These are phyloP conservation scores for Carallia brachiata DNA, from an alignment of 345 rosid species.

Conservation along the genomic window DNA sequence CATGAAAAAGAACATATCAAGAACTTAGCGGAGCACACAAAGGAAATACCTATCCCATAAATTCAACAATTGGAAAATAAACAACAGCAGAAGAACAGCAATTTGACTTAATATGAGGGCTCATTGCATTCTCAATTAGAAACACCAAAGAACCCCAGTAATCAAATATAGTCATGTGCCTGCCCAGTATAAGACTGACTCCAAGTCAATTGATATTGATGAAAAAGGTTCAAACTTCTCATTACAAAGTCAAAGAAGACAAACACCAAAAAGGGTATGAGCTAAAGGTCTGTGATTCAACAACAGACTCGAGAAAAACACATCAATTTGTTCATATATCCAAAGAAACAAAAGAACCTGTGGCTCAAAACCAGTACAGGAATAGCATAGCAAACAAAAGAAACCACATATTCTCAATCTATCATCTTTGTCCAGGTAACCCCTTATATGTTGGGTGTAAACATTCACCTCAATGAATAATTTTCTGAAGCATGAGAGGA, in stretches of 20 bases:
- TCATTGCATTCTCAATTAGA: conserved; percentile 7
- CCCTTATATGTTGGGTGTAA: conserved; percentile 18
- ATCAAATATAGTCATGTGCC: conserved; percentile 13
- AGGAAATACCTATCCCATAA: conserved; percentile 8
- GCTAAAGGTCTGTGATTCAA: conserved; percentile 11
- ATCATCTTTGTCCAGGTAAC: conserved; percentile 20
- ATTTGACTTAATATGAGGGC: conserved; percentile 22
- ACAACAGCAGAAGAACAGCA: conserved; percentile 7
- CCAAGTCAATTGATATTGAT: conserved; percentile 16
- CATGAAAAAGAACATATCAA: not conserved
- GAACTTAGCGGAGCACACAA: not conserved
- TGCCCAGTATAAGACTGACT: conserved; percentile 25
- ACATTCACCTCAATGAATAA: conserved; percentile 20
- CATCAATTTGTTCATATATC: conserved; percentile 14
- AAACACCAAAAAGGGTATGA: conserved; percentile 6
- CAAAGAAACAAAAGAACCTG: conserved; percentile 12
- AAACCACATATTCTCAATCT: conserved; percentile 21
- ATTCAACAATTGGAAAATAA: conserved; percentile 14
- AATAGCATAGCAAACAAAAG: conserved; percentile 25
- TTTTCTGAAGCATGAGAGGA: conserved; percentile 9
- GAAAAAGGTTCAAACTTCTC: conserved; percentile 20
- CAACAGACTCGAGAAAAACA: conserved; percentile 14
- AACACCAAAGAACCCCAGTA: conserved; percentile 5
- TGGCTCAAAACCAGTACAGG: conserved; percentile 25
- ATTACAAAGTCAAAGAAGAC: conserved; percentile 25